Base-by-base conservation (phyloP, 768 basidiomycete genomes). In the Tulasnella sp. region DNA sequence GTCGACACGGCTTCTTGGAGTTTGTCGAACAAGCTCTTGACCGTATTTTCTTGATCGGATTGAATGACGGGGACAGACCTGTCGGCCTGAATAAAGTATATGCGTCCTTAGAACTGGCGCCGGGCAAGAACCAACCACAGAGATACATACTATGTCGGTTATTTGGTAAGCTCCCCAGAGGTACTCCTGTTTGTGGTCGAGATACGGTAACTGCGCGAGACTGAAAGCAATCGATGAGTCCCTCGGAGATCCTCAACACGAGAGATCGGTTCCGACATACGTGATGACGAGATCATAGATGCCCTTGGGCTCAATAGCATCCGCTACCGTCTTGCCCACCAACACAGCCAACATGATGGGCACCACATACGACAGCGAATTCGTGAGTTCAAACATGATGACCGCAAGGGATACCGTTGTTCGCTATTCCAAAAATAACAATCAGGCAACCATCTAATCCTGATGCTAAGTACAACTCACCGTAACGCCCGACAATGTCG, bases 261-360 rank as follows among this genome's bases (percentile, higher is more conserved):
- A 44, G 35, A 14, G 3, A 66, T 41, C 69, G 35, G 29, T 12
- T 26, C 2, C 8, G 9, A 77, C 84, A 52, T 71, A 89, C 83
- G 95, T 93, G 71, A 98, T 98, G 72, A 94, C 94, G 41, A 98
- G 86, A 79, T 99, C 97, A 78, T 98, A 99, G 71, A 99, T 98
- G 9, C 95, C 95, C 77, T 95, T 94, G 2, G 92, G 92, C 78
- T 95, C 91, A 71, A 97, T 79, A 1, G 88, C 88, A 78, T 95
- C 94, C 8, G 93, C 94, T 0, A 93, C 87, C 0, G 92, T 94
- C 82, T 95, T 96, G 29, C 92, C 92, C 19, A 95, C 90, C 26
- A 98, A 85, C 17, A 99, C 81, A 9, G 79, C 83, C 52, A 95
- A 80, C 93, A 95, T 95, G 72, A 95, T 88, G 17, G 94, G 94